Evolutionary conservation across 1,284 basidiomycete genomes (phyloP), one percentile per base, ranked within the genome.

Genomic region (Grifola frondosa): DNA sequence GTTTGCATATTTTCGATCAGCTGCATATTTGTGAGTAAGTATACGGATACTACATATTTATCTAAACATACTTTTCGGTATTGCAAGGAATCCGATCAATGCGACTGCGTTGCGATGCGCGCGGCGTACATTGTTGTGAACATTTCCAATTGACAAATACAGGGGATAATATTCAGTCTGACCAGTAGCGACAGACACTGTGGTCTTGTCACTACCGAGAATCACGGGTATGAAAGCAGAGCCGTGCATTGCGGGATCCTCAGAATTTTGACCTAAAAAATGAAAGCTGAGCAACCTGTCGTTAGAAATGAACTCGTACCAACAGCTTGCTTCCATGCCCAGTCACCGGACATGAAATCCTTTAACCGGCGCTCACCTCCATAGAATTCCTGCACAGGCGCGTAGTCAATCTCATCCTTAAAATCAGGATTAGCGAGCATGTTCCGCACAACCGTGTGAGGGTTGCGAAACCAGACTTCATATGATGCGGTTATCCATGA

Each of bases 201-300:
- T 57, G 0, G 56, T 59, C 47, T 58, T 58, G 46, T 58, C 56
- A 6, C 40, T 40, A 1, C 58, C 56, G 2, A 46, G 30, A 19
- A 55, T 35, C 6, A 55, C 25, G 2, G 56, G 48, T 2, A 31
- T 20, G 7, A 59, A 41, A 40, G 52, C 51, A 0, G 50, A 1
- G 1, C 56, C 50, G 24, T 54, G 48, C 0, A 31, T 47, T 0
- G 24, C 12, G 1, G 47, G 37, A 32, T 54, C 44, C 1, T 34
- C 4, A 0, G 49, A n/a, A 56, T 54, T 5, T 23, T 19, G 28
- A 49, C 38, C 51, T 47, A 21, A 4, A 6, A 24, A 20, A 24
- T 16, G 13, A 12, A 16, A 15, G 30, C n/a, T n/a, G n/a, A n/a
- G n/a, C 2, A n/a, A 19, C 7, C n/a, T 11, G 22, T 11, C 16